These are phyloP conservation scores for Talaromyces proteolyticus DNA, from an alignment of 495 filamentous ascomycete species.

Conservation along the genomic window DNA sequence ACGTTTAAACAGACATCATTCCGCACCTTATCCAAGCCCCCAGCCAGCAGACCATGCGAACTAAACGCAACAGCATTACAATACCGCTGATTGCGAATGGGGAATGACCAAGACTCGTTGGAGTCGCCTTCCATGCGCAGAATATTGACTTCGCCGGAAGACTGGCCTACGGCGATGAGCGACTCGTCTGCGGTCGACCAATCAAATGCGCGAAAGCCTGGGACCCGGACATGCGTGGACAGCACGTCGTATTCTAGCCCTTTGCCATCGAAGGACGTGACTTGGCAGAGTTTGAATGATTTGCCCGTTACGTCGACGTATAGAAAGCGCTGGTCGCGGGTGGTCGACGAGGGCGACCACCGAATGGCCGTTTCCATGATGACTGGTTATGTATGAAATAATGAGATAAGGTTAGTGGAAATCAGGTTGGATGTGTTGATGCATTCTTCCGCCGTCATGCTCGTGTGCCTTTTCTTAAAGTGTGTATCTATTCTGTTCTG, in stretches of 20 bases:
- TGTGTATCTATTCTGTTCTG: too few relatives aligned
- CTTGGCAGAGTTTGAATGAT: slow-evolving; percentile 71
- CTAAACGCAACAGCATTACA: slow-evolving; percentile 93
- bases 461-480: too few relatives aligned
- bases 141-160: slow-evolving; percentile 77
- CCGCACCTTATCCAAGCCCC: slow-evolving; percentile 83
- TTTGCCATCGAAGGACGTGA: slow-evolving; percentile 53
- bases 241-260: slow-evolving; percentile 61
- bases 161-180: slow-evolving; percentile 78
- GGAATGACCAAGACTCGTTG: slow-evolving; percentile 62
- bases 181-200: slow-evolving; percentile 80
- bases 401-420: neutral
- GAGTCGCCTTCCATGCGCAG: slow-evolving; percentile 65
- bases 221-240: slow-evolving; percentile 71
- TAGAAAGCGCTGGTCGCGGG: slow-evolving; percentile 64
- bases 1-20: slow-evolving; percentile 92
- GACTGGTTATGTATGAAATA: neutral
- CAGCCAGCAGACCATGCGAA: slow-evolving; percentile 69
- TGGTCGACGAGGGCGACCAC: slow-evolving; percentile 79
- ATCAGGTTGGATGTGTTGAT: too few relatives aligned
- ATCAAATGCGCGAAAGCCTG: slow-evolving; percentile 86
- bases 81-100: slow-evolving; percentile 76
- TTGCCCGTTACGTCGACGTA: slow-evolving; percentile 78
- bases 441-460: too few relatives aligned
- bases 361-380: slow-evolving; percentile 68